These are phyloP conservation scores for Epichloe uncinata DNA, from an alignment of 2,329 filamentous ascomycete species.

Conservation along the genomic window DNA sequence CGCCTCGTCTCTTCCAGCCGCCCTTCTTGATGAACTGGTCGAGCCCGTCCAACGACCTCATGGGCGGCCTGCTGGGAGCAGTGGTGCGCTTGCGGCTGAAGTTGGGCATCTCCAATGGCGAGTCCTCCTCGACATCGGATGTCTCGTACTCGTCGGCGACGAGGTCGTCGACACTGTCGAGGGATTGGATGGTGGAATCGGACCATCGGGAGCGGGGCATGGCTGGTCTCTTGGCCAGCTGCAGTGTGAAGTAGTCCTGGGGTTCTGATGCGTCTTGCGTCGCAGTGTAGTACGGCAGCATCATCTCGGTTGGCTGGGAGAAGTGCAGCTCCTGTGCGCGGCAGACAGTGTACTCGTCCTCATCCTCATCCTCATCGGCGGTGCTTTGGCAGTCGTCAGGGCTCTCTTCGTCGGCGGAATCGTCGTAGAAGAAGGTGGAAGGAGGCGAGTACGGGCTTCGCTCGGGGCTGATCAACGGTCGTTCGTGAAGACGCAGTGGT, in stretches of 20 bases:
- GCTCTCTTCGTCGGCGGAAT: slow-evolving; percentile 12
- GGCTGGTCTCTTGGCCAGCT: slow-evolving; percentile 16
- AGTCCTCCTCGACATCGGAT: slow-evolving; percentile 9
- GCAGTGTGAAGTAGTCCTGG: slow-evolving; percentile 22
- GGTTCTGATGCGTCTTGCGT: slow-evolving; percentile 13
- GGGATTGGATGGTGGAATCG: slow-evolving; percentile 26
- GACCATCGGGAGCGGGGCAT: slow-evolving; percentile 28
- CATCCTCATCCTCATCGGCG: not conserved
- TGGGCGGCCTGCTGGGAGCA: slow-evolving; percentile 21
- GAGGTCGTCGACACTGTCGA: slow-evolving; percentile 11
- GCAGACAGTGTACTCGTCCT: slow-evolving; percentile 10
- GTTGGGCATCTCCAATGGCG: slow-evolving; percentile 17
- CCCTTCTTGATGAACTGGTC: slow-evolving; percentile 29
- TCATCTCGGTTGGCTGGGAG: slow-evolving; percentile 12
- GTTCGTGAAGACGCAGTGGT: slow-evolving; percentile 24
- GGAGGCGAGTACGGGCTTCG: slow-evolving; percentile 10
- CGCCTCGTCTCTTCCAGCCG: slow-evolving; percentile 30
- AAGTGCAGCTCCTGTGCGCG: slow-evolving; percentile 3
- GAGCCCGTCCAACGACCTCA: slow-evolving; percentile 25
- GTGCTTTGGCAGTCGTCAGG: slow-evolving; percentile 12
- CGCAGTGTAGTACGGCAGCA: slow-evolving; percentile 14
- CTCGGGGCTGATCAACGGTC: slow-evolving; percentile 17
- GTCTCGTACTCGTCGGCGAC: slow-evolving; percentile 9
- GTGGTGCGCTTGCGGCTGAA: slow-evolving; percentile 20
- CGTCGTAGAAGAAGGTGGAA: slow-evolving; percentile 18